Conservation (phyloP, 78 protist genomes). For the Dictyostelium firmibasis region DNA sequence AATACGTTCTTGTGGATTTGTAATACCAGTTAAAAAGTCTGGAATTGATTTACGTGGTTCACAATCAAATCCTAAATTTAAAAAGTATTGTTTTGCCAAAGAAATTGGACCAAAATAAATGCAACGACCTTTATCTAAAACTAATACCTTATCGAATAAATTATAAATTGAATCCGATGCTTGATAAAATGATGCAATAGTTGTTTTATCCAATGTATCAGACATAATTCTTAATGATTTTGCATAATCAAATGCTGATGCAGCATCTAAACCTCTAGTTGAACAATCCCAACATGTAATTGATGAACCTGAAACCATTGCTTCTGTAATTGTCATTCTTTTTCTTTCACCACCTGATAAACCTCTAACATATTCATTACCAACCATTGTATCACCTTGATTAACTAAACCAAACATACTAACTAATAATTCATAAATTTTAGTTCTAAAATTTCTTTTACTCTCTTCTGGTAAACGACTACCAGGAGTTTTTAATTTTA, state of each 20-base stretch:
- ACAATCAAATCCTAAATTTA: constrained; percentile 61
- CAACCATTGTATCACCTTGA: constrained; percentile 71
- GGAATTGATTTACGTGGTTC: constrained; percentile 74
- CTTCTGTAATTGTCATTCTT: constrained; percentile 70
- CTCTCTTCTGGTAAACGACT: constrained; percentile 60
- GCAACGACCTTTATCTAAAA: constrained; percentile 48
- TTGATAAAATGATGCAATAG: constrained; percentile 67
- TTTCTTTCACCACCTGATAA: constrained; percentile 77
- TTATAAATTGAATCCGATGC: constrained; percentile 63
- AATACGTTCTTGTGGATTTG: constrained; percentile 71
- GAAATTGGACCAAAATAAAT: constrained; percentile 65
- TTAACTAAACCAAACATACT: constrained; percentile 68
- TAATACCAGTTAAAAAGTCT: constrained; percentile 73
- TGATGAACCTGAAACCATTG: constrained; percentile 73
- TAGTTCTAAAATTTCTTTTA: constrained; percentile 46
- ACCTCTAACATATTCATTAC: constrained; percentile 72
- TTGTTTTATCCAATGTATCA: constrained; percentile 67
- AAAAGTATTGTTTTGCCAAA: constrained; percentile 61
- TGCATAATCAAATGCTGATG: constrained; percentile 70
- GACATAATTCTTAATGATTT: constrained; percentile 72
- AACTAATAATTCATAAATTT: constrained; percentile 47
- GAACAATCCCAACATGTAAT: constrained; percentile 72
- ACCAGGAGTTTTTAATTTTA: constrained; percentile 68
- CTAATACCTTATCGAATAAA: constrained; percentile 49
- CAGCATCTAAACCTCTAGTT: constrained; percentile 75